A percentile compares a stretch with the other conserved stretches of the same genome.
Conservation (phyloP, 2,329 filamentous ascomycete genomes). For the Pyricularia pennisetigena region DNA sequence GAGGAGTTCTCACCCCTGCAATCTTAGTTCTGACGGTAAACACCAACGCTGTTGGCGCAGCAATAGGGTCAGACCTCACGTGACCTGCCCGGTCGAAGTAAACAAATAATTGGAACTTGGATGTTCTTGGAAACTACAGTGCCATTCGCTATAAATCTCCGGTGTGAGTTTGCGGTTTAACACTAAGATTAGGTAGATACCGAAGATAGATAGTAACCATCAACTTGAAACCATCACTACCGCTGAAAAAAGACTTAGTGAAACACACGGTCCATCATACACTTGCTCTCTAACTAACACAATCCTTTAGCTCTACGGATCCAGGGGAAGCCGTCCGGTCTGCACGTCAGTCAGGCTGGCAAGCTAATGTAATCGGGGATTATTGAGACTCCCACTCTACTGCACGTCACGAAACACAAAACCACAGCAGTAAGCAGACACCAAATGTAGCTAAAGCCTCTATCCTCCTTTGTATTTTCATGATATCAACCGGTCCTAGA, state of each 20-base stretch:
- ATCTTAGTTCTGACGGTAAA: not conserved
- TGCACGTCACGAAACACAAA: not conserved
- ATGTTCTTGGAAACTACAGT: not conserved
- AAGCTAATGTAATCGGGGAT: not conserved
- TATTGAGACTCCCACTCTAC: not conserved
- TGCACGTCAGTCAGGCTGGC: no score
- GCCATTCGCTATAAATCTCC: not conserved
- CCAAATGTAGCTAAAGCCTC: slow-evolving; percentile 6
- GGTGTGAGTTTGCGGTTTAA: not conserved
- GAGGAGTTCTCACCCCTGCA: not conserved
- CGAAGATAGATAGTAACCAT: not conserved
- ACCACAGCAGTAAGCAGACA: not conserved
- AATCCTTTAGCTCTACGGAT: not conserved
- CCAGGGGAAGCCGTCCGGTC: not conserved
- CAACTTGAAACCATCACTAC: not conserved
- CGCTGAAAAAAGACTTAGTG: not conserved
- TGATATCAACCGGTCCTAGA: not conserved
- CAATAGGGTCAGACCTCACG: slow-evolving; percentile 2
- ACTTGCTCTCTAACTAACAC: not conserved
- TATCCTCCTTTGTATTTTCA: slow-evolving; percentile 9
- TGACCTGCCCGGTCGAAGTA: not conserved
- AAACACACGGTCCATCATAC: not conserved
- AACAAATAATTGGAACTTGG: not conserved
- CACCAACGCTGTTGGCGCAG: slow-evolving; percentile 6
- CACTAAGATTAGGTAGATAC: not conserved